phyloP scores from a whole-genome alignment of 2,329 filamentous ascomycete genomes.

The Intubia oerlemansii region DNA sequence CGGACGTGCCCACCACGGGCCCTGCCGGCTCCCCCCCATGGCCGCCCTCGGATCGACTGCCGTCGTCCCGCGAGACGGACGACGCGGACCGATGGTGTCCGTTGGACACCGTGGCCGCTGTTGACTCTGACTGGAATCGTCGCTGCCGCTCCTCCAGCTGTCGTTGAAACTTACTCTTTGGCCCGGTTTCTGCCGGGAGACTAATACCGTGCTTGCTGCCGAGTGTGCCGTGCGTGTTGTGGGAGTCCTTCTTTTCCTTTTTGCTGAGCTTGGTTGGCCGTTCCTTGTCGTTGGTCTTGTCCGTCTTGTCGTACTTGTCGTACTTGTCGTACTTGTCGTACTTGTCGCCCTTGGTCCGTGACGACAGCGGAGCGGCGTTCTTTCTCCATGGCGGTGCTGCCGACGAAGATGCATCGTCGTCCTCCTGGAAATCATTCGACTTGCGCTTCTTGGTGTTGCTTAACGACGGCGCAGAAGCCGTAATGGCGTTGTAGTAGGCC shows the following conservation, averaged over 20 bases:
- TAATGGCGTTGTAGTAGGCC: slow-evolving; percentile 1
- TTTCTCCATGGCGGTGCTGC: slow-evolving; percentile 55
- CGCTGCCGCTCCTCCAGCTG: slow-evolving; percentile 74
- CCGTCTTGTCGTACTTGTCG: slow-evolving; percentile 20
- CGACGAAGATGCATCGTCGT: slow-evolving; percentile 12
- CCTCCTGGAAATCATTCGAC: slow-evolving; percentile 40
- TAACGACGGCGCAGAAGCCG: background rate
- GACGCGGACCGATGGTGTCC: background rate
- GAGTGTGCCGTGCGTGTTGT: slow-evolving; percentile 1
- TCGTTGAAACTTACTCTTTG: slow-evolving; percentile 70
- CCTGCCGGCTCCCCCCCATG: slow-evolving; percentile 24
- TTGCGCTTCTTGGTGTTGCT: slow-evolving; percentile 55
- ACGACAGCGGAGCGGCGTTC: slow-evolving; percentile 35
- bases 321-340: slow-evolving; percentile 21
- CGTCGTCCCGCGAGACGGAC: slow-evolving; percentile 18
- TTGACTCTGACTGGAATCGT: slow-evolving; percentile 70
- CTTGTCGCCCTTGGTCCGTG: slow-evolving; percentile 46
- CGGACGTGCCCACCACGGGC: slow-evolving; percentile 70
- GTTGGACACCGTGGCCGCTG: slow-evolving; percentile 20
- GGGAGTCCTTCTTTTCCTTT: slow-evolving; percentile 6
- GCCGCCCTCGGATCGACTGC: slow-evolving; percentile 9
- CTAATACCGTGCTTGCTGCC: slow-evolving; percentile 3
- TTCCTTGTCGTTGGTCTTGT: slow-evolving; percentile 20
- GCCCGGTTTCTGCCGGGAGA: slow-evolving; percentile 12
- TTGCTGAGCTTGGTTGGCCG: slow-evolving; percentile 5